Conservation (phyloP, 495 filamentous ascomycete genomes). For the Haplographium delicatum region DNA sequence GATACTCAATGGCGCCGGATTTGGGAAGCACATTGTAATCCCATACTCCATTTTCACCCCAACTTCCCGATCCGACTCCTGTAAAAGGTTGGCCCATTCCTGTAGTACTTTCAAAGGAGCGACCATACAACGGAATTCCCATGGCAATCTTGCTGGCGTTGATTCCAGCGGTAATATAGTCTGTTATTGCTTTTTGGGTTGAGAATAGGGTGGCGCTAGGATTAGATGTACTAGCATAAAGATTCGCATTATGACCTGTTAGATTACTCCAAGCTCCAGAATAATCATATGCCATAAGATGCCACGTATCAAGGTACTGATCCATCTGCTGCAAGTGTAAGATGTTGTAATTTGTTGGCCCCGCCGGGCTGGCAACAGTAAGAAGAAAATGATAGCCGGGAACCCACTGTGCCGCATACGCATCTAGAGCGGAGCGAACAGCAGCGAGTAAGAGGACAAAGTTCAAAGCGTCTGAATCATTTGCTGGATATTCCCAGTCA, state of each 20-base stretch:
- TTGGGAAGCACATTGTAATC: slow-evolving; percentile 63
- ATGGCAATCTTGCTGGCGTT: slow-evolving; percentile 65
- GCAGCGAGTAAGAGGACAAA: slow-evolving; percentile 66
- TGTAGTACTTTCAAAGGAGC: slow-evolving; percentile 66
- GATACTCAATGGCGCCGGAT: slow-evolving; percentile 39
- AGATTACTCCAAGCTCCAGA: slow-evolving; percentile 63
- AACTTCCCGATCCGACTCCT: slow-evolving; percentile 59
- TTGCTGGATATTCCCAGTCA: slow-evolving; percentile 64
- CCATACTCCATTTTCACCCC: slow-evolving; percentile 78
- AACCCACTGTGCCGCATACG: slow-evolving; percentile 45
- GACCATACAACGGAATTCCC: slow-evolving; percentile 82
- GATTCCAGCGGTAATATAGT: slow-evolving; percentile 63
- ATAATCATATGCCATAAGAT: slow-evolving; percentile 79
- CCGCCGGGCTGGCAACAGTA: slow-evolving; percentile 64
- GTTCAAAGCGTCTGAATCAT: slow-evolving; percentile 56
- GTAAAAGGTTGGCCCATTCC: slow-evolving; percentile 64
- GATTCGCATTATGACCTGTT: slow-evolving; percentile 74
- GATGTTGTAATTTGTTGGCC: slow-evolving; percentile 61
- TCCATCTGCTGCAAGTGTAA: slow-evolving; percentile 67
- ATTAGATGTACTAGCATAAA: slow-evolving; percentile 49
- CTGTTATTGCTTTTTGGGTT: slow-evolving; percentile 61
- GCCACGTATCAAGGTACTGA: slow-evolving; percentile 73
- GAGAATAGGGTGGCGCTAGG: slow-evolving; percentile 59
- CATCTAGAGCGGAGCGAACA: slow-evolving; percentile 60
- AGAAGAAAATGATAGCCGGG: slow-evolving; percentile 60